Base-by-base conservation (phyloP, 2,329 filamentous ascomycete genomes). In the Blumeria graminis region DNA sequence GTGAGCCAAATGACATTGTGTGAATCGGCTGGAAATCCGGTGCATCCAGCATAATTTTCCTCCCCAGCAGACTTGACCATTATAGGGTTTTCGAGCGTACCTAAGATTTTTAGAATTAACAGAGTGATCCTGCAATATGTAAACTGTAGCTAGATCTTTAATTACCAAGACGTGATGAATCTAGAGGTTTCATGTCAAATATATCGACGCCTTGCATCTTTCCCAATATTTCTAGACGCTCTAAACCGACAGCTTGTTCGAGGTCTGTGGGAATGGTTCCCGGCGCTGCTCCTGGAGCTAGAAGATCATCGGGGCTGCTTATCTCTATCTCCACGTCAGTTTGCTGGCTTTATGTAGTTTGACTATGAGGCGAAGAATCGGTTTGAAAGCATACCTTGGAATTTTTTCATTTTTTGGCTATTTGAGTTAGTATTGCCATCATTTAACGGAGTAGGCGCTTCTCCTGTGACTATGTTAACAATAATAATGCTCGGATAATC, bases 141-240 rank as follows among this genome's bases (percentile, higher is more conserved):
- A 28, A 28, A 28, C 22, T 28, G 4, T 28, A 28, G 22, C 22
- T 28, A 28, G 22, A 4, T 28, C 22, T 28, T 28, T 28, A 51
- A 53, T 62, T 76, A 86, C 90, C 90, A 71, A 78, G 79, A 68
- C 92, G 82, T 70, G 84, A 92, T 61, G 90, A 77, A 70, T 96
- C 92, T 65, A 98, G 80, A 61, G 92, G 92, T 72, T 81, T 83
- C 92, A 96, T 94, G 74, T 98, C 89, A 75, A 98, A 98, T 69
- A 96, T 76, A 69, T 98, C 92, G 66, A 95, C 76, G 63, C 92
- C 89, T 77, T 96, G 87, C 84, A 96, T 94, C 81, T 98, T 98
- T 73, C 92, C 92, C 70, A 98, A 77, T 68, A 98, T 92, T 74
- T 98, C 92, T 65, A 98, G 80, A 80, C 92, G 89, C 77, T 98